Evolutionary conservation across 352 stramenopile species (phyloP).

Genomic region (Phytophthora capsici): DNA sequence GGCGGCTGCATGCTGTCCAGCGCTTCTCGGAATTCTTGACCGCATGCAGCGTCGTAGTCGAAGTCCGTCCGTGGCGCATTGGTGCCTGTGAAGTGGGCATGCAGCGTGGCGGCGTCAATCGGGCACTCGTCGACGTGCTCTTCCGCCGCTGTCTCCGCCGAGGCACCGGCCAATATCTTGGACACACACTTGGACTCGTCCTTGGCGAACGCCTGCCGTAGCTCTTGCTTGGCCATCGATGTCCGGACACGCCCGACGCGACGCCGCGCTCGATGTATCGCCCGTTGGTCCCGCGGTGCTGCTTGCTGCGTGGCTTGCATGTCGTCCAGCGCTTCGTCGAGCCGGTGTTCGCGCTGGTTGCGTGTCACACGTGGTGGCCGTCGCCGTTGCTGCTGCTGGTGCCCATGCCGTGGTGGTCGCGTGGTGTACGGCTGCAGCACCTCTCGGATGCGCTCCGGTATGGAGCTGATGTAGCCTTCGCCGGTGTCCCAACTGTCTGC

Average conservation of each 20-base stretch:
- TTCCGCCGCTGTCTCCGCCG: background rate
- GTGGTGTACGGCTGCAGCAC: no score
- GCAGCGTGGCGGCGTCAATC: no score
- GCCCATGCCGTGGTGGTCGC: no score
- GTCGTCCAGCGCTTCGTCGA: constrained; percentile 16
- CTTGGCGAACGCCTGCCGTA: background rate
- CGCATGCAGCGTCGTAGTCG: no score
- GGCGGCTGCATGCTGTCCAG: background rate
- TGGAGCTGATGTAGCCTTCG: constrained; percentile 24
- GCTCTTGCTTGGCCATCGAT: background rate
- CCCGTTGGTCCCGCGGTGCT: background rate
- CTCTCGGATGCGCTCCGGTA: constrained; percentile 2
- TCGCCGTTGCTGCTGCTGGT: background rate
- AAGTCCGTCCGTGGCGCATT: background rate
- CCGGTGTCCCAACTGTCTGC: constrained; percentile 15
- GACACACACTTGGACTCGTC: constrained; percentile 13
- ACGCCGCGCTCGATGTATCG: constrained; percentile 2
- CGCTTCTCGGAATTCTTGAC: background rate
- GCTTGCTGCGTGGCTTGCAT: background rate
- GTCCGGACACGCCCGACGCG: no score
- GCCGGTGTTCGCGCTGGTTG: background rate
- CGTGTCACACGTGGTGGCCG: constrained; percentile 14
- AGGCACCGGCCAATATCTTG: background rate
- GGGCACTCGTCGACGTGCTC: no score
- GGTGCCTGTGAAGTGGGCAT: background rate